Percentiles rank a stretch among this genome's conserved stretches.
phyloP scores from a whole-genome alignment of 345 rosid species.

The Eucalyptus microcorys region DNA sequence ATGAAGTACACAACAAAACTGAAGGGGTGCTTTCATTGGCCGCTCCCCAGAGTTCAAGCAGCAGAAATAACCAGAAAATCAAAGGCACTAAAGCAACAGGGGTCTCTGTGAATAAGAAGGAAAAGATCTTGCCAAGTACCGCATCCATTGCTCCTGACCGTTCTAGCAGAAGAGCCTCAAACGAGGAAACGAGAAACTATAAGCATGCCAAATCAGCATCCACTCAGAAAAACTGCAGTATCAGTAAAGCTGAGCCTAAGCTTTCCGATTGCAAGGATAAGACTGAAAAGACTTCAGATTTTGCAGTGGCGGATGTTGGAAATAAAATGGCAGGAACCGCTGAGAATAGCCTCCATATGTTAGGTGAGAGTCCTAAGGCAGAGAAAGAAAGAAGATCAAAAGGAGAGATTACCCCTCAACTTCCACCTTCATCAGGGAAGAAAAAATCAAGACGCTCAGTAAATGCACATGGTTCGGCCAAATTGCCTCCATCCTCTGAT shows the following conservation, averaged over 20 bases:
- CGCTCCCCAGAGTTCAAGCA: not conserved
- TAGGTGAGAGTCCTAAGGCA: not conserved
- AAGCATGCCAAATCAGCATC: not conserved
- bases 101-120: not conserved
- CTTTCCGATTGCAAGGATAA: slow-evolving; percentile 1
- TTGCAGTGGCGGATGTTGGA: not conserved
- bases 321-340: not conserved
- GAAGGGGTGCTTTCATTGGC: not conserved
- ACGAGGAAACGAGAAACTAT: not conserved
- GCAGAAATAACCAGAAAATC: slow-evolving; percentile 3
- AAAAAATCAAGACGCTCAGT: not conserved
- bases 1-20: not conserved
- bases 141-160: not conserved
- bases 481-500: not conserved
- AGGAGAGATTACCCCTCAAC: not conserved
- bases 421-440: not conserved
- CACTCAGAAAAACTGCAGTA: not conserved
- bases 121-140: not conserved
- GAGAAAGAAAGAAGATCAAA: not conserved
- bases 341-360: not conserved
- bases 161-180: not conserved
- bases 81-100: not conserved
- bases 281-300: slow-evolving; percentile 9
- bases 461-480: not conserved
- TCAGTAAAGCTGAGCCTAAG: not conserved